phyloP scores from a whole-genome alignment of 768 basidiomycete genomes.

The Boletellus sp. region DNA sequence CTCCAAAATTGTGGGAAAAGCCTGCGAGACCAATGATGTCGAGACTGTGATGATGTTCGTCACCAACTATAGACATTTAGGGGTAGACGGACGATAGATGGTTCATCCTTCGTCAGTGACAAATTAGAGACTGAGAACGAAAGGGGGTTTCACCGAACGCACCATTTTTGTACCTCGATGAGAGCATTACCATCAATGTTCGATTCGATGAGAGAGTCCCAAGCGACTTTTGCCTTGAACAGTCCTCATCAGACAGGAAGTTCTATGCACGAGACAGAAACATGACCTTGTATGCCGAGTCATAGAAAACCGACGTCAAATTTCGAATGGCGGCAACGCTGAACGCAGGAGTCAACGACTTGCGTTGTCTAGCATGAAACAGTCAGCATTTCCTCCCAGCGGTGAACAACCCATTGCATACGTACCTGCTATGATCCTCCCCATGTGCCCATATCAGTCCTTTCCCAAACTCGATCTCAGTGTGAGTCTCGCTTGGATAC shows the following conservation, averaged over 20 bases:
- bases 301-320: slow-evolving; percentile 23
- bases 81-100: slow-evolving; percentile 35
- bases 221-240: slow-evolving; percentile 32
- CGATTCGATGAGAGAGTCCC: slow-evolving; percentile 28
- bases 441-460: slow-evolving; percentile 33
- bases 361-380: slow-evolving; percentile 30
- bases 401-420: too few species aligned
- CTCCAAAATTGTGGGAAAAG: slow-evolving; percentile 57
- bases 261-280: background rate
- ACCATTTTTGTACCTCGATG: slow-evolving; percentile 40
- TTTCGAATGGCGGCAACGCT: slow-evolving; percentile 23
- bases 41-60: slow-evolving; percentile 34
- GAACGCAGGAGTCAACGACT: slow-evolving; percentile 26
- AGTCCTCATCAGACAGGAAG: too few species aligned
- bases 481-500: too few species aligned
- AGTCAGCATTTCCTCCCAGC: too few species aligned
- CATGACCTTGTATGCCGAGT: slow-evolving; percentile 27
- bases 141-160: too few species aligned
- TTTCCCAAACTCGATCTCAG: slow-evolving; percentile 29
- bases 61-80: too few species aligned
- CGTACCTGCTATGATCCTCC: slow-evolving; percentile 43
- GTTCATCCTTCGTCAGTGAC: slow-evolving; percentile 39
- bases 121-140: too few species aligned
- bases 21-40: slow-evolving; percentile 60
- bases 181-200: slow-evolving; percentile 17